These are phyloP conservation scores for Phytophthora syringae DNA, from an alignment of 352 stramenopile species.

Conservation along the genomic window DNA sequence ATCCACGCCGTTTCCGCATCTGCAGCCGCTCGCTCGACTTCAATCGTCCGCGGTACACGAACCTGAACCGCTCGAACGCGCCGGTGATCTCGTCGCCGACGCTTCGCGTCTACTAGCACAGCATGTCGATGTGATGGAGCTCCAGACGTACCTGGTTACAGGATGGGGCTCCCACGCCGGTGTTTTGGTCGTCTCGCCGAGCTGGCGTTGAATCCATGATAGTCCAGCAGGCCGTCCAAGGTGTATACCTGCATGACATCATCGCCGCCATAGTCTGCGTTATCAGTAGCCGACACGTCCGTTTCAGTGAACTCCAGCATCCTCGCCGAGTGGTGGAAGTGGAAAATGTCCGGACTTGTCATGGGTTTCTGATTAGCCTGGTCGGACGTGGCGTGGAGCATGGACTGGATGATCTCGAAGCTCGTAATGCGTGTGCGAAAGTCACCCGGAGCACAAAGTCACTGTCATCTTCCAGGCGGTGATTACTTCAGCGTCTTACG, in stretches of 20 bases:
- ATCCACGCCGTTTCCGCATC: too few relatives aligned
- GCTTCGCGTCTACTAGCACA: too few relatives aligned
- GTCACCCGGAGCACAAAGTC: constrained; percentile 6
- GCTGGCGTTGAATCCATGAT: constrained; percentile 50
- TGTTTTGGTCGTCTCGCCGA: constrained; percentile 17
- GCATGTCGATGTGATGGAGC: too few relatives aligned
- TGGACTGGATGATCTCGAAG: constrained; percentile 90
- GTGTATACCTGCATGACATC: constrained; percentile 88
- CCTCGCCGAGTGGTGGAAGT: constrained; percentile 82
- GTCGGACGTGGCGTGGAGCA: constrained; percentile 87
- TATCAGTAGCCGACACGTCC: constrained; percentile 81
- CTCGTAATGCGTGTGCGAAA: constrained; percentile 81
- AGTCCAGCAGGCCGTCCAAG: constrained; percentile 84
- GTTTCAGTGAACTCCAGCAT: constrained; percentile 84
- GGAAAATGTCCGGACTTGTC: constrained; percentile 87
- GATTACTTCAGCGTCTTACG: too few relatives aligned
- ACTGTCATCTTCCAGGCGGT: too few relatives aligned
- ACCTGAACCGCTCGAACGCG: too few relatives aligned
- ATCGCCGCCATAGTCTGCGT: constrained; percentile 82
- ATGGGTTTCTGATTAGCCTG: constrained; percentile 88
- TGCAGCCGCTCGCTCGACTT: too few relatives aligned
- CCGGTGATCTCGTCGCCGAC: too few relatives aligned
- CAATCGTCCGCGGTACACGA: too few relatives aligned
- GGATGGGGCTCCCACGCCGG: constrained; percentile 2
- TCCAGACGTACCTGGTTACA: too few relatives aligned